Percentiles rank a stretch among this genome's conserved stretches.
Evolutionary conservation across 768 basidiomycete species (phyloP).

Genomic region (Rhizopogon vinicolor): DNA sequence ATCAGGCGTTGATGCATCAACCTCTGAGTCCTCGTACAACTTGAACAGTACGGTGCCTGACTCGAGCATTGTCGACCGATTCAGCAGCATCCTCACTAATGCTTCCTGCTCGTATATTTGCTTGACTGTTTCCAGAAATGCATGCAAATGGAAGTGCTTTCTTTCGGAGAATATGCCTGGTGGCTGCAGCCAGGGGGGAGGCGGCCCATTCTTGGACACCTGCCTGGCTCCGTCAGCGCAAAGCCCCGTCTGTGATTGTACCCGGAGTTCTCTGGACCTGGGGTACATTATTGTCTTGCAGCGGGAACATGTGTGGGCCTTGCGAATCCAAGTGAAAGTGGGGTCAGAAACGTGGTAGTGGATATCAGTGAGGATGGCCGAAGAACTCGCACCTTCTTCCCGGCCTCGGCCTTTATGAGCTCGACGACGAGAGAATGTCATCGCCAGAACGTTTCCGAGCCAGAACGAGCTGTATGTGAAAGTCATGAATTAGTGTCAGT

Average conservation of each 20-base stretch:
- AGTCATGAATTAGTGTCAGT: too few relatives aligned
- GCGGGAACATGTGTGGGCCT: background rate
- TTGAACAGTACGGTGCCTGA: background rate
- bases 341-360: too few relatives aligned
- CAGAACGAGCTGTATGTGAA: background rate
- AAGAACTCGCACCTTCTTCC: background rate
- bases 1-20: background rate
- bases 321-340: background rate
- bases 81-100: too few relatives aligned
- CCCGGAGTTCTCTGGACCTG: background rate
- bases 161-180: constrained; percentile 2
- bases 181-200: constrained; percentile 6
- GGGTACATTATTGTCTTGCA: constrained; percentile 3
- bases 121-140: background rate
- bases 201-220: background rate
- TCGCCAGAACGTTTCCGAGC: constrained; percentile 6
- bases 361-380: too few relatives aligned
- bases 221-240: background rate
- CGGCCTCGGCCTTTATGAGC: background rate
- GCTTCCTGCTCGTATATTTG: background rate
- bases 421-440: too few relatives aligned
- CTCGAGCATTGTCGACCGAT: too few relatives aligned
- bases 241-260: constrained; percentile 6
- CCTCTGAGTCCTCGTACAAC: background rate
- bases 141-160: background rate